Percentiles rank a stretch among this genome's conserved stretches.
These are phyloP conservation scores for Immersiella caudata DNA, from an alignment of 495 filamentous ascomycete species.

Conservation along the genomic window DNA sequence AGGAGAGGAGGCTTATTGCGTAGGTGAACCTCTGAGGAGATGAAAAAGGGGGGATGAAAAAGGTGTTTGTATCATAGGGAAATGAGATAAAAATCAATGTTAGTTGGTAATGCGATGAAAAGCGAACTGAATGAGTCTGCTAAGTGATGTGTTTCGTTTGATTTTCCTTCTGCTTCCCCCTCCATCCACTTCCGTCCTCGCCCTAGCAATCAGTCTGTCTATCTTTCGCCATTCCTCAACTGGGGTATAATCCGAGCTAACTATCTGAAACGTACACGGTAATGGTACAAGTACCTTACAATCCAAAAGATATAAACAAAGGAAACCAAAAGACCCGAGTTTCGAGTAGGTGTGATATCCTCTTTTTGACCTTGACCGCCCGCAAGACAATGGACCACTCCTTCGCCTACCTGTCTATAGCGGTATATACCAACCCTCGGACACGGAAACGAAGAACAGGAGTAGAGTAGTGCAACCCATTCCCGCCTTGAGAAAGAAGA, in stretches of 20 bases:
- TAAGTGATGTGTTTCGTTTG: background rate
- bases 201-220: background rate
- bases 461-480: background rate
- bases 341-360: background rate
- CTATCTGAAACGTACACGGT: background rate
- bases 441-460: background rate
- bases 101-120: background rate
- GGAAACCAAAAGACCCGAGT: background rate
- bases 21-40: background rate
- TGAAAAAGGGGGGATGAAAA: background rate
- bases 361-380: no score
- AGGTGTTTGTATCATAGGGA: background rate
- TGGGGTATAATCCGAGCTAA: background rate
- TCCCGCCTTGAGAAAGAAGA: no score
- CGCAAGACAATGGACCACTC: no score
- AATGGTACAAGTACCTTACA: background rate
- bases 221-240: background rate
- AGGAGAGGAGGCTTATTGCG: background rate
- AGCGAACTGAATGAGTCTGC: no score
- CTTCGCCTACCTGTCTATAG: background rate
- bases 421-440: no score
- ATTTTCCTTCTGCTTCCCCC: background rate
- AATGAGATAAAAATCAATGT: background rate
- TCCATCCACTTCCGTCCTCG: background rate
- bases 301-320: background rate